Evolutionary conservation across 371 early-diverging fungal species (phyloP), one percentile per base, ranked within the genome.

Genomic region (Mucor mucedo): DNA sequence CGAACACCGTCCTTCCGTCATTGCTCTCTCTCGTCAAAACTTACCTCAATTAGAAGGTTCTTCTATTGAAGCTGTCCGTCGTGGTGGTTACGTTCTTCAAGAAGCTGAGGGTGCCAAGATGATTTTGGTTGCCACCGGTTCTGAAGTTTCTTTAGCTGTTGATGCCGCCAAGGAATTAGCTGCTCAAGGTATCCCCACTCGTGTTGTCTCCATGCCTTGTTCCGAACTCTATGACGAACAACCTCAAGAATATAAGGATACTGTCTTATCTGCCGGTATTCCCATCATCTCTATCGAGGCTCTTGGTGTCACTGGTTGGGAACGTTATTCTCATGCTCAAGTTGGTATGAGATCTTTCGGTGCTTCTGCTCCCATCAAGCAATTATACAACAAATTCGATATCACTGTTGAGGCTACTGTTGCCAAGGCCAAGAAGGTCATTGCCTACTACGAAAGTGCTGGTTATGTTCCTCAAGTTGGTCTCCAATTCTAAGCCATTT

Each of bases 311-410:
- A 91, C 92, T 75, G 96, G 97, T 21, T 99, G 99, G 99, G 76
- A 82, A 69, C 92, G 92, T 70, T 99, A 97, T 73, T 88, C 96
- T 40, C 95, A 96, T 70, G 87, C 89, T 40, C 86, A 88, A n/a
- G 84, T 98, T 65, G 99, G 99, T 61, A 91, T 99, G 80, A 93
- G 90, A 66, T 86, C 89, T 16, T 99, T 98, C 77, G 99, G 99
- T 63, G 78, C 89, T n/a, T 95, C 95, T 57, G 99, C 76, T 21
- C 96, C 96, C 16, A 87, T 83, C 76, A 71, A 85, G 74, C 72
- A 89, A 41, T 79, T 95, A 21, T 97, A 91, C 82, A 83, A 89
- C 72, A 86, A 91, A 75, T 94, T 94, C 73, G 92, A 87, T 16
- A 79, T 97, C 55, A 91, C 91, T 16, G 89, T 91, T 58, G 92